Evolutionary conservation across 495 filamentous ascomycete species (phyloP).

Genomic region (Evernia prunastri): DNA sequence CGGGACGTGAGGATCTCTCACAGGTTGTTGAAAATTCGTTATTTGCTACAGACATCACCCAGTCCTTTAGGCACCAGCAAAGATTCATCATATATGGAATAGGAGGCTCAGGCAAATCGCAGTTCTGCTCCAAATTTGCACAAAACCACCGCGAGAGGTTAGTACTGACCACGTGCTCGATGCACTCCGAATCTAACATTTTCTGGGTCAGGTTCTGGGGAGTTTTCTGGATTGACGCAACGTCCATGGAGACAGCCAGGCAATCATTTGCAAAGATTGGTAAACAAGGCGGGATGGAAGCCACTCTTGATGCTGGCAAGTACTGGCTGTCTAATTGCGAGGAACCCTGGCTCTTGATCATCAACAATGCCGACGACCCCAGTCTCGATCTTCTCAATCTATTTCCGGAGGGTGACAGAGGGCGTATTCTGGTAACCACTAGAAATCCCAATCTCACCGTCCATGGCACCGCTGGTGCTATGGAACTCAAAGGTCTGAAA

Average conservation of each 20-base stretch:
- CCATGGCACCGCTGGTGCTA: constrained; percentile 26
- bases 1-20: constrained; percentile 26
- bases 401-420: constrained; percentile 32
- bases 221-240: constrained; percentile 30
- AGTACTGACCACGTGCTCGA: background rate
- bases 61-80: constrained; percentile 19
- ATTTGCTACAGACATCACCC: background rate
- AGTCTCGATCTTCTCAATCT: constrained; percentile 23
- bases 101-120: constrained; percentile 36
- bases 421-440: constrained; percentile 34
- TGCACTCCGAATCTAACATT: background rate
- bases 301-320: constrained; percentile 22
- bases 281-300: constrained; percentile 21
- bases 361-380: constrained; percentile 39
- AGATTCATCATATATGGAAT: constrained; percentile 34
- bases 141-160: constrained; percentile 30
- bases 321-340: constrained; percentile 25
- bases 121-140: constrained; percentile 36
- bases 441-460: constrained; percentile 28
- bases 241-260: constrained; percentile 19
- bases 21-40: constrained; percentile 7
- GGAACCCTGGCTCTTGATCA: constrained; percentile 33
- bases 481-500: constrained; percentile 27
- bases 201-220: constrained; percentile 26
- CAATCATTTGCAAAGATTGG: constrained; percentile 24